Evolutionary conservation across 2,329 filamentous ascomycete species (phyloP).

Genomic region (Calonectria pseudoreteaudii): DNA sequence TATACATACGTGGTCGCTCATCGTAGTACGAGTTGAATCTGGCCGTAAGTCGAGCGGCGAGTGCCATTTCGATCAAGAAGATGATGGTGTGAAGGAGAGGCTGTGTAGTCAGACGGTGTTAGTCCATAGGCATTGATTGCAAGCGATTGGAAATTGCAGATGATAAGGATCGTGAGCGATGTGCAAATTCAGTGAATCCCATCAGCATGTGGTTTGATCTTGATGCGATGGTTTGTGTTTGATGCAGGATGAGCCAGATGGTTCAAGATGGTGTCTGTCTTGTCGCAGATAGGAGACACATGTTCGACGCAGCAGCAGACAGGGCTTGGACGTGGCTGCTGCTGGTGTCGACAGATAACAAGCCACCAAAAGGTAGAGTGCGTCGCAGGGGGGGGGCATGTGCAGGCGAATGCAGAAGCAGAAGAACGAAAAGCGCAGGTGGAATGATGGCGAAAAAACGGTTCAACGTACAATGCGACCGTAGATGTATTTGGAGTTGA

Average conservation of each 20-base stretch:
- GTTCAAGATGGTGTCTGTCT: neutral
- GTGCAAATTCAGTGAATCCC: neutral
- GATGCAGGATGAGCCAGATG: neutral
- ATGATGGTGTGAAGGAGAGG: constrained; percentile 88
- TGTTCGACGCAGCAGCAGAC: constrained; percentile 11
- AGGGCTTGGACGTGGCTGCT: constrained; percentile 14
- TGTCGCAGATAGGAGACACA: constrained; percentile 1
- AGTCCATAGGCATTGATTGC: constrained; percentile 34
- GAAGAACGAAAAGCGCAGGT: neutral
- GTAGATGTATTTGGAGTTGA: constrained; percentile 77
- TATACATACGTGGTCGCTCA: constrained; percentile 78
- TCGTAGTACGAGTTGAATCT: constrained; percentile 97
- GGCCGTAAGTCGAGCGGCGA: constrained; percentile 83
- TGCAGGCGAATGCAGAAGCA: constrained; percentile 1
- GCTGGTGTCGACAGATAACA: constrained; percentile 12
- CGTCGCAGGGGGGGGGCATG: neutral
- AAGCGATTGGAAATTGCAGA: constrained; percentile 10
- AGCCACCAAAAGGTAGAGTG: neutral
- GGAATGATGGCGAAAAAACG: neutral
- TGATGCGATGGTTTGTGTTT: neutral
- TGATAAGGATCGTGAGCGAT: neutral
- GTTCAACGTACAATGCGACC: constrained; percentile 74
- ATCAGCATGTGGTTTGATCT: neutral
- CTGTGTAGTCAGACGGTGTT: constrained; percentile 60
- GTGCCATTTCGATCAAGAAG: constrained; percentile 88